Evolutionary conservation across 2,329 filamentous ascomycete genomes (phyloP).

Genomic region (Aspergillus awamori): DNA sequence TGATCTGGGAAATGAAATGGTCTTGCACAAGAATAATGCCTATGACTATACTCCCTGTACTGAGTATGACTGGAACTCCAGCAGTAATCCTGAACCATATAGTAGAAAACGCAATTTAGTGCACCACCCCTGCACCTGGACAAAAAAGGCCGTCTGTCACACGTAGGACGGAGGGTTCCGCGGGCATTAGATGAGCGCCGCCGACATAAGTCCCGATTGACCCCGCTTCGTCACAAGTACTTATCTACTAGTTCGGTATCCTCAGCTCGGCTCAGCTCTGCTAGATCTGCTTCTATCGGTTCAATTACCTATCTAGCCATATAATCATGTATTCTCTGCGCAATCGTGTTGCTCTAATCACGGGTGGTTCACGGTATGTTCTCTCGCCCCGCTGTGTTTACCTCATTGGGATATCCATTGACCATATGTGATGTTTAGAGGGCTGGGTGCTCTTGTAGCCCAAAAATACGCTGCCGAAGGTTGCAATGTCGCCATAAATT

Average conservation of each 20-base stretch:
- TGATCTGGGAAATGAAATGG: not conserved
- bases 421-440: slow-evolving; percentile 47
- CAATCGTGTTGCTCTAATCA: slow-evolving; percentile 65
- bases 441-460: slow-evolving; percentile 70
- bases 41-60: too few relatives aligned
- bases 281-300: too few relatives aligned
- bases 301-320: not conserved
- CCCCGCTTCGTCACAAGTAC: not conserved
- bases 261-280: not conserved
- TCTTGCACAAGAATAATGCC: too few relatives aligned
- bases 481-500: slow-evolving; percentile 74
- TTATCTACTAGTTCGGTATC: not conserved
- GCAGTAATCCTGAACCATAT: too few relatives aligned
- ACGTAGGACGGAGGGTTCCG: not conserved
- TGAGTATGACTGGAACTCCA: too few relatives aligned
- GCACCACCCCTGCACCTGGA: not conserved
- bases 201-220: not conserved
- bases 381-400: not conserved
- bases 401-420: too few relatives aligned
- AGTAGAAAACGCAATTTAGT: too few relatives aligned
- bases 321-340: slow-evolving; percentile 65
- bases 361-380: slow-evolving; percentile 63
- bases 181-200: not conserved
- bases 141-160: too few relatives aligned
- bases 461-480: slow-evolving; percentile 69